Evolutionary conservation across 495 filamentous ascomycete species (phyloP).

Genomic region (Trichoderma asperelloides): DNA sequence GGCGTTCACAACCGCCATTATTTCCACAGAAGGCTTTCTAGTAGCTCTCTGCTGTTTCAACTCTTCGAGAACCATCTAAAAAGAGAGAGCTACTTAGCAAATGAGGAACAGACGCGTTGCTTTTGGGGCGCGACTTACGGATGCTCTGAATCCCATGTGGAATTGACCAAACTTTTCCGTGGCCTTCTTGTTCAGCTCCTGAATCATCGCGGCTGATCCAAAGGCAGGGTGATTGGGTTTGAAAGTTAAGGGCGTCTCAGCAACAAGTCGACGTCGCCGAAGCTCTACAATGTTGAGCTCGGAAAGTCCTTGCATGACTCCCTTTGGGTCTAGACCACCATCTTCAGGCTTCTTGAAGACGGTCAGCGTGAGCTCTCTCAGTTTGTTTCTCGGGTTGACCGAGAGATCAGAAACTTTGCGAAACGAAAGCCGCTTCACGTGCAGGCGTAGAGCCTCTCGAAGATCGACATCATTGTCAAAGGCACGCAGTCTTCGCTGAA

Average conservation of each 20-base stretch:
- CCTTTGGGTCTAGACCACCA: background rate
- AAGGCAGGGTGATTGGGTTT: background rate
- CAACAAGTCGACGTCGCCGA: slow-evolving; percentile 2
- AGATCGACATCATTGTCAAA: slow-evolving; percentile 5
- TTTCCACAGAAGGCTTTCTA: background rate
- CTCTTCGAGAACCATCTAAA: background rate
- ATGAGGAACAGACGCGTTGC: background rate
- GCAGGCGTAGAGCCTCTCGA: background rate
- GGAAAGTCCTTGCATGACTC: background rate
- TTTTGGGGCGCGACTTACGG: background rate
- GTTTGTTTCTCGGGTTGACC: background rate
- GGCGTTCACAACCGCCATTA: slow-evolving; percentile 9
- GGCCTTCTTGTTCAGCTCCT: background rate
- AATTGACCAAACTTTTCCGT: background rate
- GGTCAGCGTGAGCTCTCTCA: background rate
- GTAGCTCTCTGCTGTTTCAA: background rate
- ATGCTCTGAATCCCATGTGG: slow-evolving; percentile 5
- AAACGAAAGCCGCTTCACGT: background rate
- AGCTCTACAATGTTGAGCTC: slow-evolving; percentile 1
- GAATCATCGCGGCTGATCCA: background rate
- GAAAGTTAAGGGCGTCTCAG: background rate
- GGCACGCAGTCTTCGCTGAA: background rate
- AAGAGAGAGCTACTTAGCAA: background rate
- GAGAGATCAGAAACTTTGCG: background rate
- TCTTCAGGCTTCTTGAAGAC: slow-evolving; percentile 6